These are phyloP conservation scores for Paramecium octaurelia DNA, from an alignment of 73 alveolate species.

Conservation along the genomic window DNA sequence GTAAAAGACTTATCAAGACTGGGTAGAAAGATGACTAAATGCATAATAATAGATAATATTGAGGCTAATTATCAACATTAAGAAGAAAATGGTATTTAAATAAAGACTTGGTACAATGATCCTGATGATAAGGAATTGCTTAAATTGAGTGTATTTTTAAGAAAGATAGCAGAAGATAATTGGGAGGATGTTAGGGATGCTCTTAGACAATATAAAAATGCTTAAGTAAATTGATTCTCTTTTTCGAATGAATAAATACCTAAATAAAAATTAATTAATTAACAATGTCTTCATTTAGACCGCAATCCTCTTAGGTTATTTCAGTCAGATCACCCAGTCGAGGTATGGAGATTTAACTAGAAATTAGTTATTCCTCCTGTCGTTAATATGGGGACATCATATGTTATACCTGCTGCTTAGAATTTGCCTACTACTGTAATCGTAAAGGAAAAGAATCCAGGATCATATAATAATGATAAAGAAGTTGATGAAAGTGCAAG, in stretches of 20 bases:
- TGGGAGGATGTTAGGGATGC: slow-evolving; percentile 93
- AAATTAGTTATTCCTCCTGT: neutral
- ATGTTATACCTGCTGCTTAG: neutral
- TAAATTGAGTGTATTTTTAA: slow-evolving; percentile 83
- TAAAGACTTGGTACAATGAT: slow-evolving; percentile 93
- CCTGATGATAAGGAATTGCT: slow-evolving; percentile 84
- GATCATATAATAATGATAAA: neutral
- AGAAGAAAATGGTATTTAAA: slow-evolving; percentile 95
- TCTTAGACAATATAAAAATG: slow-evolving; percentile 55
- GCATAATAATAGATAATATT: slow-evolving; percentile 93
- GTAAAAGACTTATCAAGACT: slow-evolving; percentile 89
- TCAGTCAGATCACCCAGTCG: neutral
- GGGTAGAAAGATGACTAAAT: slow-evolving; percentile 91
- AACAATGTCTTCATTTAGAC: neutral
- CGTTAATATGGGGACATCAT: neutral
- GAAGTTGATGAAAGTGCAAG: neutral
- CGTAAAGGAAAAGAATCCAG: neutral
- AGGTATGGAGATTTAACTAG: neutral
- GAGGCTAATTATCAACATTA: slow-evolving; percentile 90
- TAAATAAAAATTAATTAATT: neutral
- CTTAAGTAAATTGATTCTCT: neutral
- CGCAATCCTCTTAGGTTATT: neutral
- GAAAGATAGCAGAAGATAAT: slow-evolving; percentile 81
- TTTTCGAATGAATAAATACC: neutral
- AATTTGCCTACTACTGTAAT: neutral